These are phyloP conservation scores for Aspergillus panamensis DNA, from an alignment of 495 filamentous ascomycete genomes.

Conservation along the genomic window DNA sequence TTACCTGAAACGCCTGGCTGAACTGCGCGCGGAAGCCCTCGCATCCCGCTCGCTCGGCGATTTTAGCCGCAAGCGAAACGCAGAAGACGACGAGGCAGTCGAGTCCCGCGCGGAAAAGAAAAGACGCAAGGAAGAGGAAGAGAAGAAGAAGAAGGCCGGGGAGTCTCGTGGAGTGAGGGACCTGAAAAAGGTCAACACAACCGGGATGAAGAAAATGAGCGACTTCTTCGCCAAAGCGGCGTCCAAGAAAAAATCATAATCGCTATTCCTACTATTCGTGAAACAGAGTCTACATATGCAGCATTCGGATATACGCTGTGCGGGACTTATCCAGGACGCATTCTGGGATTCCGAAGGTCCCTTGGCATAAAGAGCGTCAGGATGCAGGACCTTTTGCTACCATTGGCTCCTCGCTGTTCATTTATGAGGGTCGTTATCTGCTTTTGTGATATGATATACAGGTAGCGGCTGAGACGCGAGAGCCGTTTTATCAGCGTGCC, in stretches of 20 bases:
- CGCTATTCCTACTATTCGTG: not conserved
- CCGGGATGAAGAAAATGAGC: conserved; percentile 96
- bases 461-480: too few relatives aligned
- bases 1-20: conserved; percentile 60
- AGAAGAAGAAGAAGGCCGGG: conserved; percentile 66
- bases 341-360: too few relatives aligned
- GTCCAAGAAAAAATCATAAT: conserved; percentile 34
- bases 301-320: too few relatives aligned
- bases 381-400: too few relatives aligned
- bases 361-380: too few relatives aligned
- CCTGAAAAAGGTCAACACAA: conserved; percentile 82
- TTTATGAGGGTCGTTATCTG: too few relatives aligned
- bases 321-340: too few relatives aligned
- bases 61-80: conserved; percentile 66
- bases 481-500: too few relatives aligned
- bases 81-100: conserved; percentile 65
- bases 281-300: too few relatives aligned
- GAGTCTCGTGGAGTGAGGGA: conserved; percentile 72
- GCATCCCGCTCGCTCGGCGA: conserved; percentile 65
- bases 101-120: conserved; percentile 54
- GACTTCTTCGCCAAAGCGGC: conserved; percentile 79
- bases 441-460: too few relatives aligned
- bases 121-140: conserved; percentile 67
- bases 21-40: conserved; percentile 63
- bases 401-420: too few relatives aligned